Base-by-base conservation (phyloP, 768 basidiomycete species). In the Psilocybe tampanensis region DNA sequence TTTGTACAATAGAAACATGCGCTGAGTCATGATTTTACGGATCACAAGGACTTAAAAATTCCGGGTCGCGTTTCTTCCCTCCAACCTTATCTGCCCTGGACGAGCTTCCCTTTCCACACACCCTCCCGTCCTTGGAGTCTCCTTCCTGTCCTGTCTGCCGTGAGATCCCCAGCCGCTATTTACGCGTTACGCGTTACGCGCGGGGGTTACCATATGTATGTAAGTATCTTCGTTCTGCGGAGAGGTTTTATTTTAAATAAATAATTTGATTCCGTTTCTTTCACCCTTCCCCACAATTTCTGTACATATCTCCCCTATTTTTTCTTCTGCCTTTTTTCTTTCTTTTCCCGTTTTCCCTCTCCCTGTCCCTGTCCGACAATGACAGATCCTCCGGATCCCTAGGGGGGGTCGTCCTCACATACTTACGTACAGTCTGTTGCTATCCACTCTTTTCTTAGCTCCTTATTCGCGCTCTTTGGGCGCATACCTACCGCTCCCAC, bases 401-500 rank as follows among this genome's bases (percentile, higher is more conserved):
- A 63, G 47, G 57, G 18, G 21, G n/a, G n/a, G n/a, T n/a, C n/a
- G n/a, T n/a, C 67, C 71, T 68, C 67, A 66, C 29, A 5, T 29
- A 60, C 63, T 82, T 81, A 80, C 78, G 80, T 80, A 76, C 68
- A 29, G 29, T 59, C 70, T 74, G 80, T 81, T 80, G 80, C 80
- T 71, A 79, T 72, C 76, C 73, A 72, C 69, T 70, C 76, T 75
- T 74, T 76, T 74, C 65, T 74, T 76, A 68, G 69, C 66, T 61
- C 64, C 60, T 74, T 78, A 78, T 72, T 72, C 66, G 74, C 77
- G 75, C 76, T 70, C 72, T 78, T 66, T 60, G 66, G 69, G 76
- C 79, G 78, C 78, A 72, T 78, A 70, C 72, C 78, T 72, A 79
- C 78, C 68, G 70, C 71, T 78, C 77, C 71, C 77, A 80, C 79